These are phyloP conservation scores for Sisymbrium altissimum DNA, from an alignment of 345 rosid genomes.

Conservation along the genomic window DNA sequence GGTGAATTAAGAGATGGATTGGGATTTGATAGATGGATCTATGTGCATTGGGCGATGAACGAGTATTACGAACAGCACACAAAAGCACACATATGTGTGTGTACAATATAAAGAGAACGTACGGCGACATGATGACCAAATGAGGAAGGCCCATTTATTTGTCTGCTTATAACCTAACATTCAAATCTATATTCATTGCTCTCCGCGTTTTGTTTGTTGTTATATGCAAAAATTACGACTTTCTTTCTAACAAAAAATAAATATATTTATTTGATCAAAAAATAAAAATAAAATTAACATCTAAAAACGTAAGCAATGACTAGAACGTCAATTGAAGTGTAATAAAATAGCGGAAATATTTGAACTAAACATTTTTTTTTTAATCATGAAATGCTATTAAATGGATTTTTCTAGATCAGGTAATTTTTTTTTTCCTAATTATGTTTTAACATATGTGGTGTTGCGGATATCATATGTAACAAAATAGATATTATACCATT, in stretches of 20 bases:
- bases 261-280: too few relatives aligned
- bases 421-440: background rate
- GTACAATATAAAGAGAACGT: slow-evolving; percentile 21
- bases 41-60: slow-evolving; percentile 18
- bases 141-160: slow-evolving; percentile 22
- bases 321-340: background rate
- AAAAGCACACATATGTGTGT: slow-evolving; percentile 16
- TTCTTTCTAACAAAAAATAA: background rate
- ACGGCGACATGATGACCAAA: slow-evolving; percentile 34
- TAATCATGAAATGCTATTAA: background rate
- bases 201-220: slow-evolving; percentile 10
- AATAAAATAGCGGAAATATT: background rate
- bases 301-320: background rate
- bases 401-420: background rate
- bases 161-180: slow-evolving; percentile 31
- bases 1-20: background rate
- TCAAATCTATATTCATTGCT: slow-evolving; percentile 7
- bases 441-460: background rate
- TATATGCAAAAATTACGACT: background rate
- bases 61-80: slow-evolving; percentile 1
- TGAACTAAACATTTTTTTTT: background rate
- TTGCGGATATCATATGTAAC: background rate
- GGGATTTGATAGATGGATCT: slow-evolving; percentile 16
- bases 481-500: background rate
- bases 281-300: background rate